Evolutionary conservation across 2,329 filamentous ascomycete species (phyloP), one percentile per base, ranked within the genome.

Genomic region (Ceratocystiopsis sp.): DNA sequence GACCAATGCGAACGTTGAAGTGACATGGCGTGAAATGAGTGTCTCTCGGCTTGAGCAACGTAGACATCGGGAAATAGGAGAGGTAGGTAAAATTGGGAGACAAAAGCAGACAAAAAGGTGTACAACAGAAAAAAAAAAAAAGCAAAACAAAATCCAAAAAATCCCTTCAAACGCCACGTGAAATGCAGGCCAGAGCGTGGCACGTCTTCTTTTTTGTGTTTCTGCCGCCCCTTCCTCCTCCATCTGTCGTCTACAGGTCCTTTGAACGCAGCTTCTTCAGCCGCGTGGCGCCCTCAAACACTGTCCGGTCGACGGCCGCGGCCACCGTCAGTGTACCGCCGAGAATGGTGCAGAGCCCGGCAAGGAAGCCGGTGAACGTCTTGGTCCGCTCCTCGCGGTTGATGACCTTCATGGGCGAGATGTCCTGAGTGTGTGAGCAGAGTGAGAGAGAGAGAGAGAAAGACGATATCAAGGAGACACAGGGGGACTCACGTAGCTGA

Each of bases 321-420:
- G 91, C 91, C 16, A 98, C 91, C 0, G 91, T 98, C 51, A 98
- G 64, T 0, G 91, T 98, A 52, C 91, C 91, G 48, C 91, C 91
- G 41, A 98, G 79, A 48, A 96, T 82, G 35, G 89, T 89, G 60
- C 91, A 98, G 17, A 98, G 75, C 40, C 91, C 91, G 1, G 91
- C 89, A 46, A 98, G 62, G 68, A 98, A 98, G 16, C 84, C 84
- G 0, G 84, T 77, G 59, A 98, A 93, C 5, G 81, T 82, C 69
- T 96, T 96, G 47, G 79, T 69, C 39, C 84, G 76, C 51, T 84
- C 80, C 65, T 98, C 93, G 44, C 87, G 81, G 67, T 98, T 98
- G 63, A 98, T 82, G 48, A 98, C 89, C 66, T 96, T 98, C 91
- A 98, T 98, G 6, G 91, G 91, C 2, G 89, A 96, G 60, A 98